phyloP scores from a whole-genome alignment of 371 early-diverging fungal genomes.

The Sanchytrium tribonematis region DNA sequence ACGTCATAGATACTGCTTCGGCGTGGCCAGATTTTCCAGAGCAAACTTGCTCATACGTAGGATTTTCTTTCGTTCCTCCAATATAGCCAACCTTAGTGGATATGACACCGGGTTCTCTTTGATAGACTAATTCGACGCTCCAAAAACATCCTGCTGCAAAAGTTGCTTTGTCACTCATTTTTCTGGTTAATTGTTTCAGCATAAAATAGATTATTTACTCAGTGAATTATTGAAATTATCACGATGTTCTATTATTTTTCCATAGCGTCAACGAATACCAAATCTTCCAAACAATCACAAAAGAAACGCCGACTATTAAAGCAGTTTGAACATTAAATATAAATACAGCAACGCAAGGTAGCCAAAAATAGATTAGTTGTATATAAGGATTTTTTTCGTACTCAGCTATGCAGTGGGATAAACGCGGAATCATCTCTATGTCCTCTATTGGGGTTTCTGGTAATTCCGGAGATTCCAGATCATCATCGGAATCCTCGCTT shows the following conservation, averaged over 20 bases:
- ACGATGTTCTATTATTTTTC: not conserved
- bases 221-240: no score
- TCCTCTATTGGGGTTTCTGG: not conserved
- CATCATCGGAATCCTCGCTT: not conserved
- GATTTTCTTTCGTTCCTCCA: slow-evolving; percentile 25
- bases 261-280: not conserved
- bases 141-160: slow-evolving; percentile 46
- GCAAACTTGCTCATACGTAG: slow-evolving; percentile 24
- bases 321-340: not conserved
- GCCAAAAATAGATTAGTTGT: not conserved
- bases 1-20: slow-evolving; percentile 47
- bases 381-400: not conserved
- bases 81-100: slow-evolving; percentile 49
- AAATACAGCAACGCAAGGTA: not conserved
- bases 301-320: not conserved
- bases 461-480: no score
- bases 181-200: no score
- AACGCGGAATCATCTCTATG: not conserved
- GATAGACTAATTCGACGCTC: slow-evolving; percentile 57
- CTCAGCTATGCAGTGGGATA: not conserved
- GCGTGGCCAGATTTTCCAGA: slow-evolving; percentile 44
- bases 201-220: no score
- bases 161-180: no score
- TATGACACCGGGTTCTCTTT: slow-evolving; percentile 26
- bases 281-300: not conserved